phyloP scores from a whole-genome alignment of 192 early-diverging fungal species.

The Coemansia sp. region DNA sequence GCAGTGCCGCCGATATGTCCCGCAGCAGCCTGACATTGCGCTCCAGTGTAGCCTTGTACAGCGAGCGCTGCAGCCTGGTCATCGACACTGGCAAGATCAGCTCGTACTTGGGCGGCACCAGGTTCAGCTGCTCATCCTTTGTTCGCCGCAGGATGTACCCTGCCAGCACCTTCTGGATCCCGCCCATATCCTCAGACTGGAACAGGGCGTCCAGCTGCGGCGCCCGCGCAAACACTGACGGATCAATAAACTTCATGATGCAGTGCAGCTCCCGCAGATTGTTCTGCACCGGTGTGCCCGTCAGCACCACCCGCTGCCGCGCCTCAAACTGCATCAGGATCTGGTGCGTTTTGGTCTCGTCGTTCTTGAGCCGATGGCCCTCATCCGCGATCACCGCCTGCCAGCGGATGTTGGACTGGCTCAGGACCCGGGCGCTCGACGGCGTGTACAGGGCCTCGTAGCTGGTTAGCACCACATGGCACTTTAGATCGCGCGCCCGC shows the following conservation, averaged over 20 bases:
- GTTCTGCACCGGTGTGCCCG: constrained; percentile 97
- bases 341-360: constrained; percentile 77
- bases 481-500: constrained; percentile 50
- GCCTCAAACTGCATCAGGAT: constrained; percentile 70
- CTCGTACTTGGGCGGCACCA: constrained; percentile 88
- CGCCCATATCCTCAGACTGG: constrained; percentile 41
- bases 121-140: constrained; percentile 89
- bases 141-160: constrained; percentile 82
- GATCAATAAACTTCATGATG: constrained; percentile 84
- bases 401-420: constrained; percentile 69
- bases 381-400: constrained; percentile 87
- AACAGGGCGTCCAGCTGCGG: constrained; percentile 55
- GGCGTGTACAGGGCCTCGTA: constrained; percentile 89
- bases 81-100: constrained; percentile 90
- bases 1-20: constrained; percentile 21
- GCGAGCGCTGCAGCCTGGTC: constrained; percentile 73
- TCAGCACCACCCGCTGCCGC: constrained; percentile 84
- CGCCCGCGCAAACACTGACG: constrained; percentile 60
- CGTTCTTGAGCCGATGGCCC: constrained; percentile 94
- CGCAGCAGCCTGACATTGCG: constrained; percentile 75
- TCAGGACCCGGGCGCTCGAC: constrained; percentile 39
- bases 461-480: constrained; percentile 91
- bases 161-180: constrained; percentile 67
- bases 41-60: constrained; percentile 83
- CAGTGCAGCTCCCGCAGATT: constrained; percentile 80